These are phyloP conservation scores for Thinopyrum elongatum DNA, from an alignment of 176 grass and related monocot genomes.

Conservation along the genomic window DNA sequence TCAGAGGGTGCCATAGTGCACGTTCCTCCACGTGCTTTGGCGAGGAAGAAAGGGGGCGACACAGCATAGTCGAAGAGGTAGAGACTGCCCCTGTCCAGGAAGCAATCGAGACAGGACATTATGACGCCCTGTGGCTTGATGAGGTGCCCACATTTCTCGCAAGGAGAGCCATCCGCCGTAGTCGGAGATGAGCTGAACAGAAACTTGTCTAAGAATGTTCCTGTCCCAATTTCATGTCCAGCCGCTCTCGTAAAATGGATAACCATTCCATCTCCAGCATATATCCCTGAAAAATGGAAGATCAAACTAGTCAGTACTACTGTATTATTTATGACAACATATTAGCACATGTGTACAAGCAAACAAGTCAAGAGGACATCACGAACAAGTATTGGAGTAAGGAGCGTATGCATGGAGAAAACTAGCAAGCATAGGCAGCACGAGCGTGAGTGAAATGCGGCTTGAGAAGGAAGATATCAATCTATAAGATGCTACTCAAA, in stretches of 20 bases:
- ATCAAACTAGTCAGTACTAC: neutral
- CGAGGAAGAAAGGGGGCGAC: constrained; percentile 64
- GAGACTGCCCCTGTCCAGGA: constrained; percentile 63
- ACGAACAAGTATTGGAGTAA: neutral
- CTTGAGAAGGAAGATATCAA: neutral
- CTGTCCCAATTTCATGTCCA: constrained; percentile 80
- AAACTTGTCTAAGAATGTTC: constrained; percentile 53
- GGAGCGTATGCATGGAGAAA: neutral
- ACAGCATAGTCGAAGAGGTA: constrained; percentile 72
- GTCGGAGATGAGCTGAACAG: constrained; percentile 55
- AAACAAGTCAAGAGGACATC: neutral
- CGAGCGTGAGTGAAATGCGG: neutral
- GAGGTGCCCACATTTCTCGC: constrained; percentile 44
- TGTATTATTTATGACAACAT: too few relatives aligned
- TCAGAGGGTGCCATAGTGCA: constrained; percentile 78
- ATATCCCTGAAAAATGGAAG: constrained; percentile 63
- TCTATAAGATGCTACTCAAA: neutral
- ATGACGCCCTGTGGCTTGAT: constrained; percentile 52
- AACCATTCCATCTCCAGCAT: constrained; percentile 64
- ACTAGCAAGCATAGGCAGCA: neutral
- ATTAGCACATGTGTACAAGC: neutral
- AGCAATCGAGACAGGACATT: constrained; percentile 83
- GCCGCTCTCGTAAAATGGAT: constrained; percentile 80
- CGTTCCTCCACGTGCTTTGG: constrained; percentile 84
- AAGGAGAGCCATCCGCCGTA: neutral